Evolutionary conservation across 2,329 filamentous ascomycete species (phyloP).

Genomic region (Hirsutella minnesotensis): DNA sequence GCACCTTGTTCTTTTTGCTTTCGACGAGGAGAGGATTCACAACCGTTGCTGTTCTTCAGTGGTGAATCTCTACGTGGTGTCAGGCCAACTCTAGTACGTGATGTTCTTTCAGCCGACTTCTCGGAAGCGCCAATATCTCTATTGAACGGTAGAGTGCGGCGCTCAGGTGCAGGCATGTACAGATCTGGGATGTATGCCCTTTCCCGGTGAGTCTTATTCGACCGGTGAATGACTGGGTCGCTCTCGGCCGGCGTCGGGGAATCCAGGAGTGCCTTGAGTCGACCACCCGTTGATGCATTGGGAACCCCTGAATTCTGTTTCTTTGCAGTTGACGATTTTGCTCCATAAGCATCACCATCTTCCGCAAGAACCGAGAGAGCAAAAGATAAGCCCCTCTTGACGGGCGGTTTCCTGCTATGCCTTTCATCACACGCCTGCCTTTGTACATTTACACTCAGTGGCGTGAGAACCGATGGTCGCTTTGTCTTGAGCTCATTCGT

Average conservation of each 20-base stretch:
- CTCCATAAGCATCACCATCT: conserved; percentile 25
- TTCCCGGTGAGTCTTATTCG: conserved; percentile 6
- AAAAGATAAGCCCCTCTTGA: conserved; percentile 16
- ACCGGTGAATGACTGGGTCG: conserved; percentile 12
- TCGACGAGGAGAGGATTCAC: conserved; percentile 6
- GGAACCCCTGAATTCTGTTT: conserved; percentile 3
- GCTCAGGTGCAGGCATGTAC: conserved; percentile 22
- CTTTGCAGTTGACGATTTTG: not conserved
- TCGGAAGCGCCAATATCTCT: no score
- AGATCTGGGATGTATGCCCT: conserved; percentile 1
- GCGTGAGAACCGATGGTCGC: conserved; percentile 21
- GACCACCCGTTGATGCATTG: conserved; percentile 11
- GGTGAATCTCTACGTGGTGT: conserved; percentile 6
- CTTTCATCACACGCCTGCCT: conserved; percentile 10
- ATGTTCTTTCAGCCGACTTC: conserved; percentile 2
- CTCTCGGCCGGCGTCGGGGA: conserved; percentile 3
- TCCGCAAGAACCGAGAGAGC: conserved; percentile 34
- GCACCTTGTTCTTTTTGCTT: conserved; percentile 8
- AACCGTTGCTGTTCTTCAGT: conserved; percentile 7
- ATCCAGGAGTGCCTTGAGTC: conserved; percentile 22
- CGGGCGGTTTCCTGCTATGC: conserved; percentile 8
- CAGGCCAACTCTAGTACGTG: not conserved
- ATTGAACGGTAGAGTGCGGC: conserved; percentile 30
- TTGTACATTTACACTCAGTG: conserved; percentile 23
- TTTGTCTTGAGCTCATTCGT: not conserved